These are phyloP conservation scores for Euphrasia arctica DNA, from an alignment of 305 asterid species.

Conservation along the genomic window DNA sequence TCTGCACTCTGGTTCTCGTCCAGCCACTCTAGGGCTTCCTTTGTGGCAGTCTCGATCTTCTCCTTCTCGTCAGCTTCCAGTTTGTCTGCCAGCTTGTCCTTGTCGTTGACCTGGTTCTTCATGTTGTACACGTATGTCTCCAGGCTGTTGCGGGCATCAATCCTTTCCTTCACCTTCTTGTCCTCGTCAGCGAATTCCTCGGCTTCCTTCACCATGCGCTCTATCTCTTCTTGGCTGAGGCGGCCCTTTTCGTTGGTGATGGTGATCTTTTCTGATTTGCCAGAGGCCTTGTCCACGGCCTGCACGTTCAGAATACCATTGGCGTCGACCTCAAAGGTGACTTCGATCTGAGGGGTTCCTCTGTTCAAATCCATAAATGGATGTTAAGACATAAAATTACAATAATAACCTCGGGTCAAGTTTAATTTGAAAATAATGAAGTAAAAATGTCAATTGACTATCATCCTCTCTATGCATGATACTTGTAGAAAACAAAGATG, in stretches of 20 bases:
- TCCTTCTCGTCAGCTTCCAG: conserved; percentile 72
- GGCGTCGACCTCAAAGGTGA: conserved; percentile 78
- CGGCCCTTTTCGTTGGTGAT: conserved; percentile 83
- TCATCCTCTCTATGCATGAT: too few relatives aligned
- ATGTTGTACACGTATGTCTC: conserved; percentile 78
- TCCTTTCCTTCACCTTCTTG: conserved; percentile 66
- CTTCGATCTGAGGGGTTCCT: conserved; percentile 78
- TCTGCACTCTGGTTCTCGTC: conserved; percentile 69
- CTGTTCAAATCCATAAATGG: conserved; percentile 25
- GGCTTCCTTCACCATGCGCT: conserved; percentile 72
- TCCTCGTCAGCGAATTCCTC: conserved; percentile 85
- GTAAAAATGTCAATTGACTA: too few relatives aligned
- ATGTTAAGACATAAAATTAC: not conserved
- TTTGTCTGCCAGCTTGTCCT: conserved; percentile 78
- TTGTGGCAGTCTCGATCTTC: conserved; percentile 60
- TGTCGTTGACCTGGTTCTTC: conserved; percentile 71
- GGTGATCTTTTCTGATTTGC: conserved; percentile 61
- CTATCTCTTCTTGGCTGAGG: conserved; percentile 74
- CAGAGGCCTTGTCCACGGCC: conserved; percentile 84
- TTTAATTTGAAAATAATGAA: not conserved
- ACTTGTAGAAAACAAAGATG: too few relatives aligned
- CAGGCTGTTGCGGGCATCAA: conserved; percentile 70
- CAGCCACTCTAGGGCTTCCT: conserved; percentile 81
- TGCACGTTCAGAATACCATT: conserved; percentile 71
- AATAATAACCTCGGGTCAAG: not conserved